Base-by-base conservation (phyloP, 2,329 filamentous ascomycete genomes). In the Arachnopeziza araneosa region DNA sequence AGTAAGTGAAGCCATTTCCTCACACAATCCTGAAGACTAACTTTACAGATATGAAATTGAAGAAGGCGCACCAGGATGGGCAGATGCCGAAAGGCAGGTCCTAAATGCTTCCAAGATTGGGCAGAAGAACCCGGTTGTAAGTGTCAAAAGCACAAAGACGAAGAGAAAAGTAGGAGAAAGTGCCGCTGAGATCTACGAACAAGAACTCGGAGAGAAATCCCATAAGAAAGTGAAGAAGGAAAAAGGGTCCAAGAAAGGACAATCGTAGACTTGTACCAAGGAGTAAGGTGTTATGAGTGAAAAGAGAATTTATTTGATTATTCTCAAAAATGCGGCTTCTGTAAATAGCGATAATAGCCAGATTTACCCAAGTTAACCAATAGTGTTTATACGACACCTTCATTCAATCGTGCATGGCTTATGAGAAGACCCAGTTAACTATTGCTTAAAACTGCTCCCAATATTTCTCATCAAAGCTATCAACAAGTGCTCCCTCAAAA, bases 51-150 rank as follows among this genome's bases (percentile, higher is more conserved):
- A 87, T 68, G 86, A 88, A 71, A 83, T 89, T 49, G 85, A 86
- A 55, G 83, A 79, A 51, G 80, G 83, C 36, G 80, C 79, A 0
- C 80, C 82, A 0, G 84, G 79, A 1, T 89, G 87, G 87, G 77
- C 82, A 55, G 84, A 86, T 9, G 86, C 87, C 0, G 93, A 97
- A 75, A 88, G 89, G 71, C 87, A 92, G 69, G 86, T 96, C 32
- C 75, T 79, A 22, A 80, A 73, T 58, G 82, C 83, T 1, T 69
- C 78, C 50, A 82, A 83, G 73, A 79, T 76, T 24, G 83, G 83
- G 10, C 79, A 82, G 55, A 77, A 79, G 54, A 84, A 80, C 69
- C 80, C 80, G 19, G 88, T 86, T 0, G 91, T 97, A 26, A 93
- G 89, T 71, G 85, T 98, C 58, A 95, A 93, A 80, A 84, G 86